These are phyloP conservation scores for Xylaria sp. DNA, from an alignment of 2,329 filamentous ascomycete genomes.

Conservation along the genomic window DNA sequence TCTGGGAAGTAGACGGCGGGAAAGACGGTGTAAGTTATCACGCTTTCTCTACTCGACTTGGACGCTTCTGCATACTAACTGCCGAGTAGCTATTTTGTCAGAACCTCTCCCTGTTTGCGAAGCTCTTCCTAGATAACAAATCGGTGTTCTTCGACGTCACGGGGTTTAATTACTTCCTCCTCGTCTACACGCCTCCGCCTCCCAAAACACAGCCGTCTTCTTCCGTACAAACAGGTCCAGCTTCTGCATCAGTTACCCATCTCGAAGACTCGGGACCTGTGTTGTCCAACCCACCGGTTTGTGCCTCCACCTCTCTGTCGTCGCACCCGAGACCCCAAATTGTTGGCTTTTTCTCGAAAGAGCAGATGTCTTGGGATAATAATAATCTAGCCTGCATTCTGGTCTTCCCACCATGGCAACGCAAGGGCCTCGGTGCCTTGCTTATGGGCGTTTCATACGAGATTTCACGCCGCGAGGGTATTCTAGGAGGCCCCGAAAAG, in stretches of 20 bases:
- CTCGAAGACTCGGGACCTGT: not conserved
- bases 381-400: slow-evolving; percentile 98
- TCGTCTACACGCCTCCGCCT: slow-evolving; percentile 74
- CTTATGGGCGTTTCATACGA: slow-evolving; percentile 96
- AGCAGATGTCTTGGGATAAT: slow-evolving; percentile 98
- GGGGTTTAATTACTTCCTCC: slow-evolving; percentile 93
- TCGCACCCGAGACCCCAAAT: slow-evolving; percentile 63
- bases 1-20: slow-evolving; percentile 94
- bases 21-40: slow-evolving; percentile 71
- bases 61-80: slow-evolving; percentile 15
- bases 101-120: slow-evolving; percentile 94
- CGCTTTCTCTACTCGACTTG: not conserved
- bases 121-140: slow-evolving; percentile 97
- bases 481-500: slow-evolving; percentile 92
- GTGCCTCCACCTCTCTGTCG: slow-evolving; percentile 2
- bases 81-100: slow-evolving; percentile 81
- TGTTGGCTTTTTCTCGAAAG: slow-evolving; percentile 98
- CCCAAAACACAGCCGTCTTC: slow-evolving; percentile 14
- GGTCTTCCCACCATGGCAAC: slow-evolving; percentile 95
- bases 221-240: slow-evolving; percentile 1
- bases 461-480: slow-evolving; percentile 82
- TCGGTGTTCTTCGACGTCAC: slow-evolving; percentile 97
- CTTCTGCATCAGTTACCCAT: not conserved
- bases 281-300: slow-evolving; percentile 1
- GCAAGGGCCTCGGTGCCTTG: slow-evolving; percentile 85